Base-by-base conservation (phyloP, 805 yeast species). In the Candida manassasensis region DNA sequence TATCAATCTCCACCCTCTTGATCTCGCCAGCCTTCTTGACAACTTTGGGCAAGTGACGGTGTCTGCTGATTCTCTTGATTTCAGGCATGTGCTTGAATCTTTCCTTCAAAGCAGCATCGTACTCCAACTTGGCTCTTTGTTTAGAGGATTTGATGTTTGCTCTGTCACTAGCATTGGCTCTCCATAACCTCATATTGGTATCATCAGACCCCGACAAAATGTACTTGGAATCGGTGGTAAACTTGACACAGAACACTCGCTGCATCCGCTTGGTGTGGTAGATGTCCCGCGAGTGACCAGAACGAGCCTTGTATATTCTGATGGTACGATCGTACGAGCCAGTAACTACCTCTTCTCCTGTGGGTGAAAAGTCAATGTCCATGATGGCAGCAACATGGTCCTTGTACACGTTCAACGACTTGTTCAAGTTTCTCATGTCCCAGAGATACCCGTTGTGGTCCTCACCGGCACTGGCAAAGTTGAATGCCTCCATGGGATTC, bases 211-310 rank as follows among this genome's bases (percentile, higher is more conserved):
- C 98, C 40, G 87, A 77, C 34, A 89, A 62, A 22, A 93, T 77
- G 61, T 87, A 93, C 53, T 81, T 79, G 37, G 94, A 74, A 61
- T 93, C 99, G 77, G 87, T 87, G 6, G 96, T 77, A 60, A 71
- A 94, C 44, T 81, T 79, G 27, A 82, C 86, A 38, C 84, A 75
- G 60, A 88, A 86, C 8, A 93, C 84, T 40, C 90, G 81, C 65
- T 93, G 99, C 99, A 93, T 93, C 56, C 99, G 77, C 67, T 87
- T 88, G 10, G 98, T 93, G 53, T 93, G 98, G 58, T 93, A 93
- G 29, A 94, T 74, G 52, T 93, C 99, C 43, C 97, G 73, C 4
- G 96, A 84, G 59, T 90, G 97, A 24, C 98, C 97, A 43, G 83
- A 84, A 22, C 74, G 66, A 1, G 78, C 66, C 35, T 79, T 78